A percentile compares a stretch with the other conserved stretches of the same genome.
These are phyloP conservation scores for Fulvia fulva DNA, from an alignment of 2,329 filamentous ascomycete species.

Conservation along the genomic window DNA sequence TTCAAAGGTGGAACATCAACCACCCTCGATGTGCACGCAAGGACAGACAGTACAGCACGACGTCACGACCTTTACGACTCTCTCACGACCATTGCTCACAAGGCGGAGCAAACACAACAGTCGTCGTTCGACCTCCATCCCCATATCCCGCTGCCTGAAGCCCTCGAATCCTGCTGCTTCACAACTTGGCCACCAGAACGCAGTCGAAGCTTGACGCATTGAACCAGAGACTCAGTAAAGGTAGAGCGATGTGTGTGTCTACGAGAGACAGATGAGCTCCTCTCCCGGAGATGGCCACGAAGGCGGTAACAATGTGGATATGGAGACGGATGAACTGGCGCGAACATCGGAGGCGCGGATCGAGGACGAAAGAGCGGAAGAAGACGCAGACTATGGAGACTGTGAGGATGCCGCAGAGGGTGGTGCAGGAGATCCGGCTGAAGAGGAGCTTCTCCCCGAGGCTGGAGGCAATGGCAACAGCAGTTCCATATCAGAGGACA, in stretches of 20 bases:
- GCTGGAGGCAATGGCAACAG: slow-evolving; percentile 1
- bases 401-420: neutral
- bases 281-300: slow-evolving; percentile 59
- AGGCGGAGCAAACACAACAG: neutral
- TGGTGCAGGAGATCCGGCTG: slow-evolving; percentile 9
- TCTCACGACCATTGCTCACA: neutral
- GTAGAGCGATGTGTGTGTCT: slow-evolving; percentile 52
- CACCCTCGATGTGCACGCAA: neutral
- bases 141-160: neutral
- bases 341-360: slow-evolving; percentile 24
- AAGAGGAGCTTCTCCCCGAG: slow-evolving; percentile 13
- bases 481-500: slow-evolving; percentile 8
- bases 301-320: slow-evolving; percentile 56
- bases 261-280: slow-evolving; percentile 63
- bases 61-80: neutral
- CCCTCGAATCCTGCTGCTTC: neutral
- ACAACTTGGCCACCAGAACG: neutral
- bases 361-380: slow-evolving; percentile 4
- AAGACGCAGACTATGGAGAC: slow-evolving; percentile 18
- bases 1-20: neutral
- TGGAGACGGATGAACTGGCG: slow-evolving; percentile 36
- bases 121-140: neutral
- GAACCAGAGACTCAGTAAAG: neutral
- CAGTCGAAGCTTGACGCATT: neutral
- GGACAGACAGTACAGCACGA: neutral